These are phyloP conservation scores for Vigna reflexopilosa DNA, from an alignment of 306 rosid species.

Conservation along the genomic window DNA sequence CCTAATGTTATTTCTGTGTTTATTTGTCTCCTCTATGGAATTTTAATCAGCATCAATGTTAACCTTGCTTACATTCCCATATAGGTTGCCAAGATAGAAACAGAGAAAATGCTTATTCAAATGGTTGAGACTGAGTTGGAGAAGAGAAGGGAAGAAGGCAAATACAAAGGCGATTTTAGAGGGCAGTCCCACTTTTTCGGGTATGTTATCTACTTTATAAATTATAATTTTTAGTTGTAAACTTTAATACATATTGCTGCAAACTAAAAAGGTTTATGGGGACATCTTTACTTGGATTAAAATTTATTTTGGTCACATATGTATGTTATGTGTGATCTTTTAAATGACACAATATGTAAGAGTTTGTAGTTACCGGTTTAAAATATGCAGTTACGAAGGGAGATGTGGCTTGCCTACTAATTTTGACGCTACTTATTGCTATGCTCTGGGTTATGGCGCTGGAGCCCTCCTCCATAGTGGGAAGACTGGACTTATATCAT, in stretches of 20 bases:
- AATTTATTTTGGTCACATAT: neutral
- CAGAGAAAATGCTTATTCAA: conserved; percentile 99
- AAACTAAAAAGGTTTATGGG: neutral
- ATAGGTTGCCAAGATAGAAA: conserved; percentile 98
- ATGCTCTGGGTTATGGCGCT: conserved; percentile 95
- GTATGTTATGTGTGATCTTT: conserved; percentile 6
- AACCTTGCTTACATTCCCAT: conserved; percentile 33
- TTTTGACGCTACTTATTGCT: conserved; percentile 92
- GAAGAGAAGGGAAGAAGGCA: conserved; percentile 82
- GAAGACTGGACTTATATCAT: conserved; percentile 93
- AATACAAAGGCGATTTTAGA: conserved; percentile 66
- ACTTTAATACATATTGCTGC: conserved; percentile 16
- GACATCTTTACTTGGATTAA: conserved; percentile 6
- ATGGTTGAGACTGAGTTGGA: conserved; percentile 96
- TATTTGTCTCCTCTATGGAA: conserved; percentile 13
- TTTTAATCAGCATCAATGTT: conserved; percentile 18
- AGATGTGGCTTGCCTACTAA: conserved; percentile 98
- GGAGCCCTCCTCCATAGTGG: conserved; percentile 95
- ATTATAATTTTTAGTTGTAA: conserved; percentile 3
- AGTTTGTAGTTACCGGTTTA: conserved; percentile 35
- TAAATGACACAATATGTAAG: neutral
- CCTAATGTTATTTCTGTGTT: conserved; percentile 37
- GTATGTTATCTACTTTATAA: conserved; percentile 50
- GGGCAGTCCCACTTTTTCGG: conserved; percentile 99
- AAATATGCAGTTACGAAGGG: conserved; percentile 82